Evolutionary conservation across 2,329 filamentous ascomycete genomes (phyloP), one percentile per base, ranked within the genome.

Genomic region (Epichloe gansuensis): DNA sequence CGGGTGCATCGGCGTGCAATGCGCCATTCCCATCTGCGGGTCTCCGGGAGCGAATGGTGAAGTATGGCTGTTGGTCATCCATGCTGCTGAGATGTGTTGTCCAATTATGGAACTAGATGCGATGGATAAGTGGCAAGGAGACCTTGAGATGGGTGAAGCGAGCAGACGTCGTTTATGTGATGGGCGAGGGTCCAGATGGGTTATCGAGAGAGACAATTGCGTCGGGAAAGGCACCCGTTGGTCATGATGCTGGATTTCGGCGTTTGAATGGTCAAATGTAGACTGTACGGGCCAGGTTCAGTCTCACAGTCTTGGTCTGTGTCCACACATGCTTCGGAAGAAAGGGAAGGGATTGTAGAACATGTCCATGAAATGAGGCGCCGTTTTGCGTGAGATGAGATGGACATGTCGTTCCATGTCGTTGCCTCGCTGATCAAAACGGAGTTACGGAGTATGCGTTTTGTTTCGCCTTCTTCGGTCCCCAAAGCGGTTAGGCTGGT

Each of bases 1-100:
- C 74, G 58, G 72, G 68, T 54, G 71, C 72, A 60, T 75, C 73
- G 47, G 68, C 68, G 58, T 73, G 73, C 62, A 70, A 72, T 56
- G 72, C 66, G 55, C 72, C 74, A 59, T 66, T 67, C 34, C 65
- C 68, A 56, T 75, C 71, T 51, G 66, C 66, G 44, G 74, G 71
- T 56, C 69, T 65, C 59, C 74, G 68, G 51, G 76, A 73, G 60
- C 72, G 71, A 59, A 80, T 73, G 43, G 76, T 77, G 52, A 78
- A 68, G 60, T 79, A 80, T 15, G 75, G 71, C 54, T 69, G 67
- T 45, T 69, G 65, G 51, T 72, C 68, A 52, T 65, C 65, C 72
- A 75, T 74, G 40, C 35, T 47, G 51, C 47, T 27, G 49, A 13
- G 25, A 15, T 35, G 34, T 44, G 13, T 4, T 8, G 8, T 35